phyloP scores from a whole-genome alignment of 176 grass and related monocot genomes.

The Zea luxurians region DNA sequence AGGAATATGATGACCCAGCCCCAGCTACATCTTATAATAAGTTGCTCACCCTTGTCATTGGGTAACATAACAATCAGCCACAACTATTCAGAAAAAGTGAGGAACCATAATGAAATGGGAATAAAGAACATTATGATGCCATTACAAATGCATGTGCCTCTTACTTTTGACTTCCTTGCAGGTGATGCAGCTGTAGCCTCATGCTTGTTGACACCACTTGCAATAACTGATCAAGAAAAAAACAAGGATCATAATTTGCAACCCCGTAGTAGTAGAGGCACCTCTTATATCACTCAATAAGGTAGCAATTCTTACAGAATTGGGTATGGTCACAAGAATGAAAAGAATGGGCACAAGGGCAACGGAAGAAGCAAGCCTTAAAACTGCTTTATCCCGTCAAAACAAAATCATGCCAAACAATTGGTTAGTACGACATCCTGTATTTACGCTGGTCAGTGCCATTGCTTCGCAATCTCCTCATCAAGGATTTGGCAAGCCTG shows the following conservation, averaged over 20 bases:
- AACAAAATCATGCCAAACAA: conserved; percentile 36
- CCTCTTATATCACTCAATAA: background rate
- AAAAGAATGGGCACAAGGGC: conserved; percentile 36
- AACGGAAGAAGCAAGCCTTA: conserved; percentile 34
- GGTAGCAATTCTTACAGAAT: conserved; percentile 25
- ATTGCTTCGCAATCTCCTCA: conserved; percentile 52
- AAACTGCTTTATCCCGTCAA: conserved; percentile 27
- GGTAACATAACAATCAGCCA: background rate
- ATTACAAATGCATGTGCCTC: conserved; percentile 19
- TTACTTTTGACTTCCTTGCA: conserved; percentile 38
- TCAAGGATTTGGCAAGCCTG: conserved; percentile 46
- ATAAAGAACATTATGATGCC: conserved; percentile 11
- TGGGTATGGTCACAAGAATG: conserved; percentile 26
- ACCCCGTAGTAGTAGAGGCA: background rate
- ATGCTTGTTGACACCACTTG: conserved; percentile 45
- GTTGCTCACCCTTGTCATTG: background rate
- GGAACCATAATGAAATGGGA: background rate
- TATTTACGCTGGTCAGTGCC: conserved; percentile 41
- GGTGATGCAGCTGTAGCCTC: conserved; percentile 41
- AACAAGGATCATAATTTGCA: conserved; percentile 19
- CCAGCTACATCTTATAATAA: background rate
- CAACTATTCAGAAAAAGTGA: background rate
- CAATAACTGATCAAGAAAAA: conserved; percentile 38
- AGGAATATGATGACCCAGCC: conserved; percentile 1
- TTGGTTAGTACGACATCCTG: conserved; percentile 38